These are phyloP conservation scores for Nematocida homosporus DNA, from an alignment of 371 early-diverging fungal species.

Conservation along the genomic window DNA sequence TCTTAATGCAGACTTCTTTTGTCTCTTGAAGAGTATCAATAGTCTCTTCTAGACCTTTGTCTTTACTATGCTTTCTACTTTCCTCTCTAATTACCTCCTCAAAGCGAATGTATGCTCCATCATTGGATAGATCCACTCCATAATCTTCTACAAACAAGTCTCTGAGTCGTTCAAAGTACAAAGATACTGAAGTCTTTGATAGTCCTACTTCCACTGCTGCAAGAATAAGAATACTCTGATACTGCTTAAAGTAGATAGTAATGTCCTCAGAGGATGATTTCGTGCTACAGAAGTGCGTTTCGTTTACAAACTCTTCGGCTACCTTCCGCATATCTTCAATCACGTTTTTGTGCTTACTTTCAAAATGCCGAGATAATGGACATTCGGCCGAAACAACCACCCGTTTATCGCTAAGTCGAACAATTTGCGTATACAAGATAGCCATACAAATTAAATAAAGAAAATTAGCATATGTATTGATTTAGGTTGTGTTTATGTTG, in stretches of 20 bases:
- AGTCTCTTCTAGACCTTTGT: constrained; percentile 53
- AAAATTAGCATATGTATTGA: neutral
- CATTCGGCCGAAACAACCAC: constrained; percentile 54
- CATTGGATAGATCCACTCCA: constrained; percentile 8
- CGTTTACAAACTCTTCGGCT: constrained; percentile 22
- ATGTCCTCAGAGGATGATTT: constrained; percentile 43
- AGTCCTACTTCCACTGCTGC: constrained; percentile 52
- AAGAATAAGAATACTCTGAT: constrained; percentile 24
- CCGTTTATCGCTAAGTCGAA: constrained; percentile 39
- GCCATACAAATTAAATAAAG: constrained; percentile 27
- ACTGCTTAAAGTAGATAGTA: constrained; percentile 49
- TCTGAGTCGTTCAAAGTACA: constrained; percentile 48
- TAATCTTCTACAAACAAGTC: constrained; percentile 40
- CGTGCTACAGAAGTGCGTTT: constrained; percentile 57
- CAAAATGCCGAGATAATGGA: constrained; percentile 46
- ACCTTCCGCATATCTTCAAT: constrained; percentile 35
- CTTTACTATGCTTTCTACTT: constrained; percentile 50
- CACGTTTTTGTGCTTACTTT: constrained; percentile 32
- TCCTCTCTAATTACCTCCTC: constrained; percentile 49
- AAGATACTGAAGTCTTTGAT: constrained; percentile 44
- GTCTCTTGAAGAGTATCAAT: constrained; percentile 49
- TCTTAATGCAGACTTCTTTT: constrained; percentile 53
- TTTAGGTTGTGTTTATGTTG: neutral
- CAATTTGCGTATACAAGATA: constrained; percentile 51
- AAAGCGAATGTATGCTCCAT: constrained; percentile 40